Evolutionary conservation across 495 filamentous ascomycete species (phyloP), one percentile per base, ranked within the genome.

Genomic region (Chaetomium fimeti): DNA sequence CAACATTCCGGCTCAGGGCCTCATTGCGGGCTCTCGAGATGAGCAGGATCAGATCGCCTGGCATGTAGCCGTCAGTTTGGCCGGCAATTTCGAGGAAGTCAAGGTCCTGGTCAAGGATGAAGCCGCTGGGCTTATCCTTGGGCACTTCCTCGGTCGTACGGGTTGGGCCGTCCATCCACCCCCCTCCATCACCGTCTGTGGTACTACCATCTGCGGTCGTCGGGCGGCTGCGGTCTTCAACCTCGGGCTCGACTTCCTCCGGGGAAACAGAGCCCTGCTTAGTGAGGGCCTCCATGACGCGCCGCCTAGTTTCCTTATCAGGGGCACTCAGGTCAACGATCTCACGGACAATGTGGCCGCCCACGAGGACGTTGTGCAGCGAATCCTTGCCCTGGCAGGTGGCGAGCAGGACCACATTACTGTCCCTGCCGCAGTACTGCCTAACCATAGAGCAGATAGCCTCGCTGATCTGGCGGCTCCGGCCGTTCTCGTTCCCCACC

Each of bases 11-110:
- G 60, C 97, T 94, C 1, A 98, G 81, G 13, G 92, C 91, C 77
- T 98, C 94, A 71, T 89, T 96, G 52, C 93, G 85, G 15, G 94
- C 94, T 60, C 94, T 87, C 52, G 90, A 87, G 38, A 96, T 87
- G 25, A 97, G 85, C 0, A 97, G 81, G 18, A 90, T 85, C 52
- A 98, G 81, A 75, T 98, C 94, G 4, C 92, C 94, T 0, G 94
- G 94, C 92, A 97, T 96, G 74, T 96, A 98, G 3, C 94, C 94
- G 69, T 98, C 94, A 0, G 93, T 98, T 69, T 91, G 87, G 20
- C 93, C 91, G 6, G 95, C 92, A 56, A 98, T 80, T 58, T 97
- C 92, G 18, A 98, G 87, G 60, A 97, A 89, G 74, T 98, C 94
- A 12, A 98, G 85, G n/a, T 88, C 81, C 2, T 82, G 77, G 60